Evolutionary conservation across 1,284 basidiomycete species (phyloP), one percentile per base, ranked within the genome.

Genomic region (Cystobasidium sp.): DNA sequence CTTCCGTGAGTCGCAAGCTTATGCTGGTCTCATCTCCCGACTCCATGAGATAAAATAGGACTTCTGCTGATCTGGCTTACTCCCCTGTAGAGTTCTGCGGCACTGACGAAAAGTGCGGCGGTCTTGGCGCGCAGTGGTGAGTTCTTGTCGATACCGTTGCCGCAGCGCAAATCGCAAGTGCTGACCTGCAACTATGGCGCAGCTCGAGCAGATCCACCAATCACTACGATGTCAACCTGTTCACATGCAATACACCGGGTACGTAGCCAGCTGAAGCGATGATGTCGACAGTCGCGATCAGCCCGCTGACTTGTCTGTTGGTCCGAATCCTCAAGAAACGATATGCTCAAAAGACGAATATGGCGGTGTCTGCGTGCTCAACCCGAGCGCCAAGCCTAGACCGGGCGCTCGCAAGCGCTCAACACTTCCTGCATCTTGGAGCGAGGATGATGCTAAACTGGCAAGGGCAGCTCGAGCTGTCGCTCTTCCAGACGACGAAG

Each of bases 161-260:
- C 24, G 31, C 22, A 14, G 16, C 18, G 18, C 12, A 12, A 43
- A 41, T 37, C 39, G 24, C 10, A 10, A 10, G 22, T 12, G 22
- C 59, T 62, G 14, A 41, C 41, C 59, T 41, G 41, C 31, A 31
- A n/a, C 37, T 62, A 39, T 22, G 5, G 24, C 59, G 5, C 59
- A 65, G 63, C 46, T 65, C 63, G 63, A 65, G 63, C 44, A 46
- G 63, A 51, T 65, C 63, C 14, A 65, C 63, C 63, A 65, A 65
- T 39, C 63, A 65, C 63, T 65, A 47, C 63, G 63, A 65, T 14
- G 63, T 65, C 46, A 65, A 65, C 46, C 16, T 44, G 18, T 65
- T 65, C 44, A 65, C 63, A 9, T 65, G 63, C 63, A 65, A 65
- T 51, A 65, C 63, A 20, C 63, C 63, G 2, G 63, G 63, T 65